These are phyloP conservation scores for Pseudogymnoascus sp. DNA, from an alignment of 2,329 filamentous ascomycete genomes.

Conservation along the genomic window DNA sequence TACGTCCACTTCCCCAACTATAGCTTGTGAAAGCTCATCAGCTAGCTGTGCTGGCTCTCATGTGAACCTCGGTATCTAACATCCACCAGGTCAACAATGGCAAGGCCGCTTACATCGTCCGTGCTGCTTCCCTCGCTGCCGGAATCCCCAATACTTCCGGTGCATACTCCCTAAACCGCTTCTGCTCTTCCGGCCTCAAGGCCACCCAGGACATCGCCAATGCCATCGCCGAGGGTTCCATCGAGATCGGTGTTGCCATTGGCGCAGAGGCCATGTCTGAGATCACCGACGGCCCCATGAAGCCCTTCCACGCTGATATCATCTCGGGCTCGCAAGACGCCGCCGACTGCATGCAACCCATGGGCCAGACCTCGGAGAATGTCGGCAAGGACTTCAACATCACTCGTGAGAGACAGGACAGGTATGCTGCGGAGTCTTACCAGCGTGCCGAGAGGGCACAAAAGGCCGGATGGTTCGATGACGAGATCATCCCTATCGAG, in stretches of 20 bases:
- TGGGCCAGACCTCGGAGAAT: slow-evolving; percentile 98
- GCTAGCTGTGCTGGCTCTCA: slow-evolving; percentile 18
- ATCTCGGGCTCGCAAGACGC: slow-evolving; percentile 66
- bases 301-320: slow-evolving; percentile 73
- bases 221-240: slow-evolving; percentile 71
- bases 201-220: slow-evolving; percentile 92
- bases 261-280: slow-evolving; percentile 85
- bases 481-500: slow-evolving; percentile 87
- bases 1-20: slow-evolving; percentile 37
- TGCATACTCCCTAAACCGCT: slow-evolving; percentile 81
- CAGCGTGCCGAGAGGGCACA: slow-evolving; percentile 81
- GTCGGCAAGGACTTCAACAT: slow-evolving; percentile 88
- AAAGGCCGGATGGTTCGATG: slow-evolving; percentile 83
- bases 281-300: slow-evolving; percentile 62
- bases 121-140: slow-evolving; percentile 80
- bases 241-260: slow-evolving; percentile 80
- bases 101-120: slow-evolving; percentile 85
- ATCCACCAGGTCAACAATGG: slow-evolving; percentile 63
- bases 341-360: slow-evolving; percentile 82
- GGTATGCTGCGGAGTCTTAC: slow-evolving; percentile 82
- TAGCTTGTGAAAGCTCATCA: slow-evolving; percentile 22
- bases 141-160: slow-evolving; percentile 88
- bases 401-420: slow-evolving; percentile 71
- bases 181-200: slow-evolving; percentile 95
- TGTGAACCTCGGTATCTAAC: neutral